These are phyloP conservation scores for Rhinocladiella similis DNA, from an alignment of 2,329 filamentous ascomycete species.

Conservation along the genomic window DNA sequence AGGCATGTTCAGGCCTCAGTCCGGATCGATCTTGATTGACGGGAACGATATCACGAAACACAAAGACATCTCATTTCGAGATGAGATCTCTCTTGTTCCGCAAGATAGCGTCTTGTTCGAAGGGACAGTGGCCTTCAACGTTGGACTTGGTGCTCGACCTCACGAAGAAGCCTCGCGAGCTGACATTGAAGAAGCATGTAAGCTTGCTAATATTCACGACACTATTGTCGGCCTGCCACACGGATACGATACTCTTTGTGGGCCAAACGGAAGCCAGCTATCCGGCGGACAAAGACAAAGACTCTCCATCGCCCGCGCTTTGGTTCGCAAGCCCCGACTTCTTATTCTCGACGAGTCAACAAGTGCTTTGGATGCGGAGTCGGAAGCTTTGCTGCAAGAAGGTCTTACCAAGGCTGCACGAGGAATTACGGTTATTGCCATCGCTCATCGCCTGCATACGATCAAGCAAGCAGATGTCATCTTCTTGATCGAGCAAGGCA, in stretches of 20 bases:
- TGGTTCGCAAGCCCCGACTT: constrained; percentile 64
- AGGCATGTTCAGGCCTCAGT: constrained; percentile 85
- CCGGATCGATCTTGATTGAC: constrained; percentile 77
- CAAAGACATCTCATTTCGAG: constrained; percentile 65
- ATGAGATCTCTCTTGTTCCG: constrained; percentile 78
- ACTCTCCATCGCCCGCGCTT: constrained; percentile 56
- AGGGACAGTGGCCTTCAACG: constrained; percentile 85
- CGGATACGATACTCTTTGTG: constrained; percentile 54
- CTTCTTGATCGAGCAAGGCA: constrained; percentile 76
- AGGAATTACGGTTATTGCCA: constrained; percentile 81
- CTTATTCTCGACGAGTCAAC: constrained; percentile 89
- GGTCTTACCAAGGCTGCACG: constrained; percentile 77
- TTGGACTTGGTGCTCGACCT: constrained; percentile 67
- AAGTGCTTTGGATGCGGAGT: constrained; percentile 80
- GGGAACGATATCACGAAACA: constrained; percentile 71
- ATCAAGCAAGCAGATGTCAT: constrained; percentile 88
- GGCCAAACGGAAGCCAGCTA: constrained; percentile 54
- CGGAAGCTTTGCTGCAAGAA: constrained; percentile 80
- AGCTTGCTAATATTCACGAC: constrained; percentile 53
- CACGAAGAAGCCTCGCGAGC: constrained; percentile 67
- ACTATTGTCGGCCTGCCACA: constrained; percentile 51
- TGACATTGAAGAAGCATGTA: constrained; percentile 73
- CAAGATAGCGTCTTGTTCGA: constrained; percentile 94
- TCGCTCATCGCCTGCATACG: constrained; percentile 83
- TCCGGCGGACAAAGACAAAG: constrained; percentile 61